A percentile compares a stretch with the other conserved stretches of the same genome.
Conservation (phyloP, 1,284 basidiomycete species). For the Apiotrichum veenhuisii region DNA sequence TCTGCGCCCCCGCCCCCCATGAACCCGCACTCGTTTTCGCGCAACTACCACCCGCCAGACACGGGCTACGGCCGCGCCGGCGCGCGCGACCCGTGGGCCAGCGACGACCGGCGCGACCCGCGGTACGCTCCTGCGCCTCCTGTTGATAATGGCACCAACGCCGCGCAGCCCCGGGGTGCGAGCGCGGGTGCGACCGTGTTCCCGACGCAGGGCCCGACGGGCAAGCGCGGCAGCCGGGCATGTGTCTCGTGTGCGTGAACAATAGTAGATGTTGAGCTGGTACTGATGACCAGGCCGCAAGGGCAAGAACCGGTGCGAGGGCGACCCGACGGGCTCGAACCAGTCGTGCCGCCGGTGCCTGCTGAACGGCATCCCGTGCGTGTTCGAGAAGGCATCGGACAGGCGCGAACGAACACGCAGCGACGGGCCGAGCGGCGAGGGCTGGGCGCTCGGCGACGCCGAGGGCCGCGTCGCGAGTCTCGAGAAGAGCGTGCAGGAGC, state of each 20-base stretch:
- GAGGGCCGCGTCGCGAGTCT: conserved; percentile 51
- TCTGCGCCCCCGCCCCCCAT: not conserved
- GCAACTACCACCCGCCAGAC: not conserved
- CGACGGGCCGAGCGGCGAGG: conserved; percentile 57
- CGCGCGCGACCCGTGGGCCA: not conserved
- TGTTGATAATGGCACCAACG: too few species aligned
- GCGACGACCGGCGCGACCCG: not conserved
- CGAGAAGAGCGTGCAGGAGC: conserved; percentile 38
- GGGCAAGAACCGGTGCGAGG: conserved; percentile 90
- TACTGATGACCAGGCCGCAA: conserved; percentile 57
- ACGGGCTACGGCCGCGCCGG: not conserved
- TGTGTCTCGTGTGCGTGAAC: conserved; percentile 48
- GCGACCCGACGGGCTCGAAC: conserved; percentile 55
- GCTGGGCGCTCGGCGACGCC: conserved; percentile 49
- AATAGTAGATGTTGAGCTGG: not conserved
- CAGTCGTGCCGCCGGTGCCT: conserved; percentile 71
- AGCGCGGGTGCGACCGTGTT: conserved; percentile 3
- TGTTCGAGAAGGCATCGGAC: conserved; percentile 76
- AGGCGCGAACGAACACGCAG: conserved; percentile 19
- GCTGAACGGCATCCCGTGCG: conserved; percentile 72
- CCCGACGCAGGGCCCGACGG: conserved; percentile 20
- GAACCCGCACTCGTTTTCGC: conserved; percentile 17
- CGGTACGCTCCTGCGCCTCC: not conserved
- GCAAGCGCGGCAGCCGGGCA: conserved; percentile 46
- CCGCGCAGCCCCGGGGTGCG: not conserved